These are phyloP conservation scores for Pseudogymnoascus sp. DNA, from an alignment of 2,329 filamentous ascomycete genomes.

Conservation along the genomic window DNA sequence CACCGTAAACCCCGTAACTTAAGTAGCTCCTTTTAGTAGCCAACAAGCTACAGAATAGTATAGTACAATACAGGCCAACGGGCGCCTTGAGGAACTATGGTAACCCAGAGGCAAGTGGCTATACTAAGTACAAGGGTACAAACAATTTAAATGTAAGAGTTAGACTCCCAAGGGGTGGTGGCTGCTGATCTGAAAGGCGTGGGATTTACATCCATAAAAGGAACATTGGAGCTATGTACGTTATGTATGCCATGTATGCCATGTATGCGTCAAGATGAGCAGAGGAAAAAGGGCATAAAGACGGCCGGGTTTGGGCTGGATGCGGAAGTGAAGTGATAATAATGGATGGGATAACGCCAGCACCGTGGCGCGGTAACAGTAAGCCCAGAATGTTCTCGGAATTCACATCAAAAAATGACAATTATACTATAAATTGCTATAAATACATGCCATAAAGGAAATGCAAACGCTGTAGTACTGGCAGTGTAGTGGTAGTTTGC, in stretches of 20 bases:
- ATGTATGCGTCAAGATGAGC: not conserved
- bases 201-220: not conserved
- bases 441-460: not conserved
- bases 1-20: not conserved
- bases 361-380: not conserved
- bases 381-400: not conserved
- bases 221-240: not conserved
- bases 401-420: not conserved
- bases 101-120: not conserved
- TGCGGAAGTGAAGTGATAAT: not conserved
- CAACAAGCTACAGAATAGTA: not conserved
- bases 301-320: not conserved
- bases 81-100: not conserved
- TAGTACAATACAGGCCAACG: not conserved
- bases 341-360: not conserved
- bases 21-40: not conserved
- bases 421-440: not conserved
- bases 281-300: not conserved
- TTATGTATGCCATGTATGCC: not conserved
- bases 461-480: not conserved
- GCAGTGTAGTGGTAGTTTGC: not conserved
- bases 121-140: conserved; percentile 3
- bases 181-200: conserved; percentile 2
- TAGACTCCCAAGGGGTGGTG: not conserved
- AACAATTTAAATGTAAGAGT: conserved; percentile 8